phyloP scores from a whole-genome alignment of 2,329 filamentous ascomycete species.

The Penicillium sp. region DNA sequence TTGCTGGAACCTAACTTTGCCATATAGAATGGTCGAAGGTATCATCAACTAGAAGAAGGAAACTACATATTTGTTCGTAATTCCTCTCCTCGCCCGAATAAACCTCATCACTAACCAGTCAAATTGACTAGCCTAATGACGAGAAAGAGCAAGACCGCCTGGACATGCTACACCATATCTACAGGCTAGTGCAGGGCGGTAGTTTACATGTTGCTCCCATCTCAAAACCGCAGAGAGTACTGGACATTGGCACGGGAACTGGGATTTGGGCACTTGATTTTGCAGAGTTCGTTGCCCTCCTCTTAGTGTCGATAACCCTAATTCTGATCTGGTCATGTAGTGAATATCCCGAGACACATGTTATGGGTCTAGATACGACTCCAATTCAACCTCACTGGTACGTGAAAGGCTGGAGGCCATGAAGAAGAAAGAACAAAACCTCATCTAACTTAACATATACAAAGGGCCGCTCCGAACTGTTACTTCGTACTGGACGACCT shows the following conservation, averaged over 20 bases:
- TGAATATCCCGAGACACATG: not conserved
- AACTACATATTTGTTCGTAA: slow-evolving; percentile 19
- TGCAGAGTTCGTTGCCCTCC: not conserved
- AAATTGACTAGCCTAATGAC: slow-evolving; percentile 34
- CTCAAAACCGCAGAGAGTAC: not conserved
- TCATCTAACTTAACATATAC: not conserved
- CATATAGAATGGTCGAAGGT: slow-evolving; percentile 21
- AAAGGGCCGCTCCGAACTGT: slow-evolving; percentile 23
- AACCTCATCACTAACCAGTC: slow-evolving; percentile 19
- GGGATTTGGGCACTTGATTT: slow-evolving; percentile 10
- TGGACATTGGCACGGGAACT: slow-evolving; percentile 7
- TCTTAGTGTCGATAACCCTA: not conserved
- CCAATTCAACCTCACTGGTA: slow-evolving; percentile 20
- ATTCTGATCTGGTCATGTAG: not conserved
- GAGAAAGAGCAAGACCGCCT: slow-evolving; percentile 30
- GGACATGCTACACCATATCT: slow-evolving; percentile 25
- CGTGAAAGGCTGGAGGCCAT: not conserved
- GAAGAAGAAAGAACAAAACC: too few relatives aligned
- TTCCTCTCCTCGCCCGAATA: not conserved
- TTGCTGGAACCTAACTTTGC: too few relatives aligned
- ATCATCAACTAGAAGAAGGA: slow-evolving; percentile 20
- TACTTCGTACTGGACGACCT: slow-evolving; percentile 23
- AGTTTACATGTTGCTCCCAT: slow-evolving; percentile 17
- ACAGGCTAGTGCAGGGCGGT: slow-evolving; percentile 11
- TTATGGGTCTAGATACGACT: slow-evolving; percentile 15